Base-by-base conservation (phyloP, 2,329 filamentous ascomycete genomes). In the Penicillium palitans region DNA sequence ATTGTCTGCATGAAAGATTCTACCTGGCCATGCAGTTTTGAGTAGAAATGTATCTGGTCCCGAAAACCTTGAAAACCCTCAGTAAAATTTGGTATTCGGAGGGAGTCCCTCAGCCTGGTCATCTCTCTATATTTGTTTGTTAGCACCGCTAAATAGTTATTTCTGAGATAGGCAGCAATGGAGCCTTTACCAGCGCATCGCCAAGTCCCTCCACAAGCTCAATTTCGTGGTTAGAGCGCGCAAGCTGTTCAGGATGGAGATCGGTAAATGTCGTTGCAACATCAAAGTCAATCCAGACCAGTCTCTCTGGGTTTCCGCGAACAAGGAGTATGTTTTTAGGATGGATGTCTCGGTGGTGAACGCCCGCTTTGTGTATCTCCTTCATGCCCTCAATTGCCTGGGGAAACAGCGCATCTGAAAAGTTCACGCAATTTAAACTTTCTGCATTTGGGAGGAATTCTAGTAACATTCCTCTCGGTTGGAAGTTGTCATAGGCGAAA, bases 271-370 rank as follows among this genome's bases (percentile, higher is more conserved):
- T 67, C 15, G 42, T 67, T 35, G 66, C 55, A 64, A 67, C 56
- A 61, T 69, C 66, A 57, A 69, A 67, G 25, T 68, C 64, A 51
- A 64, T 57, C 66, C 68, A 69, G 8, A 68, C 61, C 24, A 68
- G 6, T 49, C 63, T 63, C 35, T 63, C 58, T 0, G 48, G 48
- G 8, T 57, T 33, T 44, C 61, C 63, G 53, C 13, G 62, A 15
- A 67, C 55, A 41, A 68, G 21, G 13, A 66, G 60, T 25, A 66
- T 13, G 9, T 66, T 68, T 44, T 49, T 63, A 1, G 65, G 61
- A 12, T 66, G 63, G 29, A 61, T 55, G 19, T 70, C 65, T 35
- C 40, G 31, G 57, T 70, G 64, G 41, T 62, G 59, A 47, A 67
- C 55, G 6, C 31, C 33, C 2, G 63, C 66, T 10, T 15, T 52